Evolutionary conservation across 2,329 filamentous ascomycete genomes (phyloP), one percentile per base, ranked within the genome.

Genomic region (Neofusicoccum umdonicola): DNA sequence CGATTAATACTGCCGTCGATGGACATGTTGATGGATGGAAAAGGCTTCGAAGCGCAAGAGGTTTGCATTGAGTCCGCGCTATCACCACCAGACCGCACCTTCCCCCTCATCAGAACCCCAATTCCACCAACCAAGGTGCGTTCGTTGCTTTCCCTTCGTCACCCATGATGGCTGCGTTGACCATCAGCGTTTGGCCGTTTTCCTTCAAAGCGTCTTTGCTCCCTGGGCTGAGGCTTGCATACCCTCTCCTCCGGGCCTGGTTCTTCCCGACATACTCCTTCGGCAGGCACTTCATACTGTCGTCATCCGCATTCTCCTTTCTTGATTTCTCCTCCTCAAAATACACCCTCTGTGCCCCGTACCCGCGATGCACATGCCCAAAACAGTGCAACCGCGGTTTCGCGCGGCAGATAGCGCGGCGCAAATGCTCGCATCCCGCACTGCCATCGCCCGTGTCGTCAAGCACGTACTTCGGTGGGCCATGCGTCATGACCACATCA

Each of bases 401-500:
- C 11, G 80, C 81, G 6, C 85, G 78, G 58, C 77, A 73, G 1
- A 83, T 74, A 0, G 86, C 86, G 1, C 77, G 74, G 1, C 84
- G 76, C 1, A 89, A 74, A 69, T 83, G 80, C 57, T 80, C 75
- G 72, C 87, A 88, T 0, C 87, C 87, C 0, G 83, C 85, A 3
- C 48, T 44, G 2, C 5, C 19, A 1, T 42, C 31, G 1, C 68
- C 68, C 1, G 75, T 77, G 15, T 68, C 66, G 68, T 88, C 87
- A 1, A 86, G 73, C 3, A 84, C 71, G 0, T 77, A 78, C 27
- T 75, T 71, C 0, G 87, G 85, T 1, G 87, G 87, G 0, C 86
- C 86, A 69, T 89, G 87, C 0, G 86, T 88, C 69, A 88, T 79
- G 67, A 88, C 77, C 4, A 89, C 78, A 71, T 88, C 86, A 7